Evolutionary conservation across 108 stramenopile species (phyloP).

Genomic region (Cyclotella atomus): DNA sequence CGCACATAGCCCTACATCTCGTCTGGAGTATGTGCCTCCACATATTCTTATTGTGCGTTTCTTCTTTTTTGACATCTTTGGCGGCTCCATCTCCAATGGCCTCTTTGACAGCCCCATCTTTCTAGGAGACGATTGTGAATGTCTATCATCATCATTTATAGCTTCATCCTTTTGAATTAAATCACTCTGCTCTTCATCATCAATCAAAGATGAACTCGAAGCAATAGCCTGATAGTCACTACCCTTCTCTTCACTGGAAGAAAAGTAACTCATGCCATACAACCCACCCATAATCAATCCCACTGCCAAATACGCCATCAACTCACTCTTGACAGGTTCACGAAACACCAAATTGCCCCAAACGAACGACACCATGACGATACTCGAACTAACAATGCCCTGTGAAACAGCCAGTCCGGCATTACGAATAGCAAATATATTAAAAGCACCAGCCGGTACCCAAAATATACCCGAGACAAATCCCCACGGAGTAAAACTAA

Average conservation of each 20-base stretch:
- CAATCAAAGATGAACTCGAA: no score
- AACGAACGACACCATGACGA: conserved; percentile 77
- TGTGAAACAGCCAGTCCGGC: conserved; percentile 81
- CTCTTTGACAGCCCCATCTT: no score
- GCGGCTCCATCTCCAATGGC: conserved; percentile 13
- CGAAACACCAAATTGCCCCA: conserved; percentile 78
- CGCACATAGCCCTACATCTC: conserved; percentile 30
- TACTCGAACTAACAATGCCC: conserved; percentile 70
- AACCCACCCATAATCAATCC: conserved; percentile 56
- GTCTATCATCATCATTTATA: not conserved
- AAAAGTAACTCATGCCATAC: conserved; percentile 79
- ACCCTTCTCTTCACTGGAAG: conserved; percentile 19
- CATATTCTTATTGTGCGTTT: conserved; percentile 14
- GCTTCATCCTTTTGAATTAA: conserved; percentile 15
- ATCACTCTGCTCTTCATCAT: conserved; percentile 22
- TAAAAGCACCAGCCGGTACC: conserved; percentile 73
- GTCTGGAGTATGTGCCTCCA: conserved; percentile 29
- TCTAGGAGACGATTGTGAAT: no score
- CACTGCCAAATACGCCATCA: conserved; percentile 50
- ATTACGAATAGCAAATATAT: conserved; percentile 80
- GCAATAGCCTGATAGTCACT: no score
- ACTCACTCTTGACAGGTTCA: conserved; percentile 46
- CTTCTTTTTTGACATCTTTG: not conserved
- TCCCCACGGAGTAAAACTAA: conserved; percentile 59
- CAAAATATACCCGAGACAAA: conserved; percentile 64